Evolutionary conservation across 768 basidiomycete genomes (phyloP), one percentile per base, ranked within the genome.

Genomic region (Trametes gibbosa): DNA sequence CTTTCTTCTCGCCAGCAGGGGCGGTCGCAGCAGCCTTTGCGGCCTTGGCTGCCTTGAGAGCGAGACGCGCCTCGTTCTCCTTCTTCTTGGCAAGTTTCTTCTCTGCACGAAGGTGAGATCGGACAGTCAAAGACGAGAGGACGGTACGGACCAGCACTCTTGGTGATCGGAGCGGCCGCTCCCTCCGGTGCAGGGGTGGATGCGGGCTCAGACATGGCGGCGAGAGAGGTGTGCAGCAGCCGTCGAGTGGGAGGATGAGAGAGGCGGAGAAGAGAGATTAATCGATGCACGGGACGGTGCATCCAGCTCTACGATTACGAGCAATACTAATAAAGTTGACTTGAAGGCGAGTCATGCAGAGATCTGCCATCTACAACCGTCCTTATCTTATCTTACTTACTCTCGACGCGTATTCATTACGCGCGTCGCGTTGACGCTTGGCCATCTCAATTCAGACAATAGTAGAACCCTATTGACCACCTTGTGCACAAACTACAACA

Each of bases 51-150:
- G 60, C 58, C 67, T 89, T 90, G 8, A 88, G 85, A 29, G 90
- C 89, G 42, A 83, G 76, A 66, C 87, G 92, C 24, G 89, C 86
- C 70, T 87, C 87, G 64, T 89, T 92, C 70, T 90, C 90, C 47
- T 87, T 72, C 25, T 85, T 75, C 70, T 93, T 93, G 14, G 91
- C 90, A 68, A 92, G 90, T 68, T 92, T 95, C 76, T 94, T 94
- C 41, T 57, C 65, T 66, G 58, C 7, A 23, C 13, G 35, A 32
- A 21, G 34, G 37, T 0, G 19, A 14, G 32, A 50, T 19, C 16
- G 40, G 16, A 32, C 43, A 32, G 12, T n/a, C 55, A 14, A 10
- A 24, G 19, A 7, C 3, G 34, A 13, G 23, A 41, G 29, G 5
- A 35, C n/a, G 24, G 23, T 23, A 57, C 61, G 35, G 5, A 62